Percentiles rank a stretch among this genome's conserved stretches.
Evolutionary conservation across 2,329 filamentous ascomycete species (phyloP).

Genomic region (Coniochaeta sp.): DNA sequence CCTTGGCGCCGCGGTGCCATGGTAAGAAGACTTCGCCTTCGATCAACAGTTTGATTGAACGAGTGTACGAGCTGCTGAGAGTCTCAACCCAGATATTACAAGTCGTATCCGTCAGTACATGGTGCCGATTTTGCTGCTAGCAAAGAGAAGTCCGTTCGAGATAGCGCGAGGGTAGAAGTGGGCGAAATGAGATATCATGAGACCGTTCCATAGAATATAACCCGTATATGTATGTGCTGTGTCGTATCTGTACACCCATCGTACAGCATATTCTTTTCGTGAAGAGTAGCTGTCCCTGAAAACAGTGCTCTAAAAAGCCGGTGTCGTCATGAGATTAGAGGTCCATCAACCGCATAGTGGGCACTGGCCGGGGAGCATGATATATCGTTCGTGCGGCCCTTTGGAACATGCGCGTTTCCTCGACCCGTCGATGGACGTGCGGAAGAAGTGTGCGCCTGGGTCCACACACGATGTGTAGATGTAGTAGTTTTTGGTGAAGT

Average conservation of each 20-base stretch:
- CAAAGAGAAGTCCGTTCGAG: too few species aligned
- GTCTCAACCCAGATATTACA: not conserved
- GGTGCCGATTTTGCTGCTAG: too few species aligned
- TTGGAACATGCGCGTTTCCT: slow-evolving; percentile 50
- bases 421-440: slow-evolving; percentile 60
- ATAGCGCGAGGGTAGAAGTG: too few species aligned
- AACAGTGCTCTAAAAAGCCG: not conserved
- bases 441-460: slow-evolving; percentile 63
- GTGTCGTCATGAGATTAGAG: not conserved
- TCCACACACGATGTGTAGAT: slow-evolving; percentile 66
- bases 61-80: not conserved
- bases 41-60: not conserved
- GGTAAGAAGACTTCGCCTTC: not conserved
- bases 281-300: not conserved
- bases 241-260: not conserved
- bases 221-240: not conserved
- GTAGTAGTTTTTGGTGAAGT: slow-evolving; percentile 70
- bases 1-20: not conserved
- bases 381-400: slow-evolving; percentile 67
- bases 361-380: slow-evolving; percentile 59
- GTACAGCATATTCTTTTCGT: not conserved
- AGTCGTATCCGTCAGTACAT: not conserved
- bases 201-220: not conserved
- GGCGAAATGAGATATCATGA: too few species aligned
- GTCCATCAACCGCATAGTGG: slow-evolving; percentile 33